Conservation (phyloP, 108 stramenopile genomes). For the Fragilariopsis cylindrus region DNA sequence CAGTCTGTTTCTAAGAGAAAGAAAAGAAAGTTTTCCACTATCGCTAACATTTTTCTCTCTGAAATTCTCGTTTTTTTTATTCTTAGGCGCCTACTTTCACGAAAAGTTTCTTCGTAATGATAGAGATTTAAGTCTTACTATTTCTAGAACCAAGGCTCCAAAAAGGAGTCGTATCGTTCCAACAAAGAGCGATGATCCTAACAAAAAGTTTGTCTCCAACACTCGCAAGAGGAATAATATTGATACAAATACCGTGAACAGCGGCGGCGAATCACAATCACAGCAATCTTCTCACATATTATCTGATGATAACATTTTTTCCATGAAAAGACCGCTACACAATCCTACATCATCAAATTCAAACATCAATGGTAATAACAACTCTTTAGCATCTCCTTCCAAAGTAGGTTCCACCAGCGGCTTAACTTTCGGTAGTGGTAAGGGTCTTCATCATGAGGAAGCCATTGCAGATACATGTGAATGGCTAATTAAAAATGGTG, state of each 20-base stretch:
- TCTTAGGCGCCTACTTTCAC: constrained; percentile 67
- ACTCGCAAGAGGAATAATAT: background rate
- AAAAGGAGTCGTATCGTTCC: constrained; percentile 12
- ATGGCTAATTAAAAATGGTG: constrained; percentile 35
- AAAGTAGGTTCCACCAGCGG: background rate
- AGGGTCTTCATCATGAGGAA: background rate
- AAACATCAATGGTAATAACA: background rate
- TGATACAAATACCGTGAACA: too few species aligned
- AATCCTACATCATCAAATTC: background rate
- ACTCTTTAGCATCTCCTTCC: background rate
- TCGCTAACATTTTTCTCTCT: background rate
- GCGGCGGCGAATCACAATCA: too few species aligned
- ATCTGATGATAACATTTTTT: too few species aligned
- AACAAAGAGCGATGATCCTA: background rate
- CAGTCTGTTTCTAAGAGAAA: background rate
- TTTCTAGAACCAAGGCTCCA: constrained; percentile 34
- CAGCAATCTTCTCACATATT: too few species aligned
- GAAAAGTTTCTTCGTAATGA: constrained; percentile 59
- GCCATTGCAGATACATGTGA: constrained; percentile 18
- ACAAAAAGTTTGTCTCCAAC: background rate
- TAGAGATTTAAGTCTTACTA: constrained; percentile 31
- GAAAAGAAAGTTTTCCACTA: background rate
- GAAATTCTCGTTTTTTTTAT: background rate
- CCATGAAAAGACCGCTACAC: constrained; percentile 4
- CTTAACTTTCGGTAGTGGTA: background rate